Base-by-base conservation (phyloP, 108 stramenopile genomes). In the Stephanodiscus triporus region DNA sequence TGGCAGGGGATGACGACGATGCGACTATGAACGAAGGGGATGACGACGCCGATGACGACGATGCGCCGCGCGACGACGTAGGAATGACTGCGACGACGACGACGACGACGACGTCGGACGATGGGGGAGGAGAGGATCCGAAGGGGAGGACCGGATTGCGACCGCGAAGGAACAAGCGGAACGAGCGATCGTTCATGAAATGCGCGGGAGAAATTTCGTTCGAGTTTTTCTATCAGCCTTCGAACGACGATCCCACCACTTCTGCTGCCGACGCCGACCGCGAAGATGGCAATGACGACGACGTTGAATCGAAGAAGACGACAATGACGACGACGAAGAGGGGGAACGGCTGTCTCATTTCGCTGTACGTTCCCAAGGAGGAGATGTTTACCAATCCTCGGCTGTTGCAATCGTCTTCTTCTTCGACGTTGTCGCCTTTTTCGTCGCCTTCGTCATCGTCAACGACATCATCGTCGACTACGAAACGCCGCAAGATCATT, bases 1-100 rank as follows among this genome's bases (percentile, higher is more conserved):
- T 5, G 32, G 32, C 4, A 5, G 32, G 32, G 32, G 32, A 5
- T 4, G 32, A 34, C 32, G 32, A 56, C 71, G 42, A 60, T 86
- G 17, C 75, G 75, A 9, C 43, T 51, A 51, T 60, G 82, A 63
- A 83, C 78, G 34, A 79, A 80, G 9, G 87, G 86, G 65, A 65
- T 88, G 62, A 48, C 68, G 56, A 24, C 53, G 34, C 23, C 67
- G 53, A 54, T 37, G 43, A 26, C 27, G 57, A 26, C 54, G 32
- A 26, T 50, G 22, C 66, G 43, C 30, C 16, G 10, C 24, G 13
- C 26, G 26, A 63, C 13, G 61, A 37, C 29, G 0, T 42, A 19
- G 61, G 61, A 23, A 42, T 42, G 61, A 20, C 7, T 2, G 32
- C 32, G 5, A 34, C 67, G 17, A 49, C 50, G 10, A n/a, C 19